phyloP scores from a whole-genome alignment of 2,329 filamentous ascomycete genomes.

The Penicillium verrucosum region DNA sequence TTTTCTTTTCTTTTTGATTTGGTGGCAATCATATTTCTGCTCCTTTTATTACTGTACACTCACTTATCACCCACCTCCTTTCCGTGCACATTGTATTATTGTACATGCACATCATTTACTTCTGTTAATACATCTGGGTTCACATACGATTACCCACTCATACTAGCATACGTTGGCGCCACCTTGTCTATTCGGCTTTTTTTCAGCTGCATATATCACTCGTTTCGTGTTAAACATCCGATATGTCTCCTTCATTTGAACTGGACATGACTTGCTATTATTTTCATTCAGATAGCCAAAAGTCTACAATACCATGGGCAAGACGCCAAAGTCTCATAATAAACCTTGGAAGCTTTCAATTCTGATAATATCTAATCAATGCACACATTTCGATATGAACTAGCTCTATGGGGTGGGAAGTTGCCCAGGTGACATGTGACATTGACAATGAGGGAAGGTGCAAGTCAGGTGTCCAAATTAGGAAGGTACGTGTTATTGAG shows the following conservation, averaged over 20 bases:
- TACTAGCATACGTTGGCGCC: neutral
- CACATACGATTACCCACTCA: neutral
- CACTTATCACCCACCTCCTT: neutral
- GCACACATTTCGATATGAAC: neutral
- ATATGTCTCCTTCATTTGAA: neutral
- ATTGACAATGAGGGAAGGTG: neutral
- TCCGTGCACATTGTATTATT: neutral
- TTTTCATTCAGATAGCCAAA: neutral
- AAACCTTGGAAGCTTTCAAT: too few relatives aligned
- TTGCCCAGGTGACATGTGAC: neutral
- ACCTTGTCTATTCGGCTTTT: neutral
- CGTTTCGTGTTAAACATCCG: neutral
- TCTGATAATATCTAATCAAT: neutral
- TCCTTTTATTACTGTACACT: constrained; percentile 3
- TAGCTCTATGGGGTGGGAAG: neutral
- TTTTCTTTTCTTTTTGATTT: neutral
- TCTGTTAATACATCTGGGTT: constrained; percentile 4
- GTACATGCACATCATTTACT: neutral
- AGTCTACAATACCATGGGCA: neutral
- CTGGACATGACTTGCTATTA: neutral
- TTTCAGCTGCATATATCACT: constrained; percentile 5
- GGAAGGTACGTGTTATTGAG: neutral
- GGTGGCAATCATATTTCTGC: neutral
- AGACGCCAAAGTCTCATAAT: neutral
- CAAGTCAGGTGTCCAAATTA: neutral